Conservation (phyloP, 352 stramenopile species). For the Globisporangium cystogenes region DNA sequence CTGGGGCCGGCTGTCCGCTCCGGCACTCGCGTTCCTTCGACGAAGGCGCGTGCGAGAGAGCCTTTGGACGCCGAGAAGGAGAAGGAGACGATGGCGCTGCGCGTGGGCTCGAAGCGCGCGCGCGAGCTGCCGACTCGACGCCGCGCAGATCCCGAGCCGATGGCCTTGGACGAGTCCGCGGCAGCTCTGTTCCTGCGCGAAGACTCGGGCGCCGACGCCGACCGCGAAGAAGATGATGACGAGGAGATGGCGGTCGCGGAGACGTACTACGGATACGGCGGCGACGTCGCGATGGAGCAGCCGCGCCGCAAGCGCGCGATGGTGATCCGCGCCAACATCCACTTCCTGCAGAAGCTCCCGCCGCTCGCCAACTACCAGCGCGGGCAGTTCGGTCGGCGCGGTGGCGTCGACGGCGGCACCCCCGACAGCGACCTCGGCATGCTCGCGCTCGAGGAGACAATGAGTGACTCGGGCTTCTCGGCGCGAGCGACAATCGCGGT, state of each 20-base stretch:
- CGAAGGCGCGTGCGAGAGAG: no score
- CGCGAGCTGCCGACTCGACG: constrained; percentile 1
- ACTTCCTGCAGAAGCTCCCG: constrained; percentile 65
- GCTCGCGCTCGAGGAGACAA: constrained; percentile 53
- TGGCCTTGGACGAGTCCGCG: constrained; percentile 11
- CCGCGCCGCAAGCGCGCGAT: constrained; percentile 49
- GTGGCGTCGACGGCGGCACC: constrained; percentile 52
- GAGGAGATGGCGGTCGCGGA: constrained; percentile 1
- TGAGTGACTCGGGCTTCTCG: constrained; percentile 70
- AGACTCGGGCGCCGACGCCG: constrained; percentile 9
- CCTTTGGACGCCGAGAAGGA: no score
- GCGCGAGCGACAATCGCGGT: constrained; percentile 22
- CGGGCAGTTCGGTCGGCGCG: constrained; percentile 45
- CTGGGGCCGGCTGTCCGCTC: no score
- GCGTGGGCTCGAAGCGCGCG: constrained; percentile 16
- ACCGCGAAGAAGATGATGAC: constrained; percentile 15
- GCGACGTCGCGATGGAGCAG: constrained; percentile 10
- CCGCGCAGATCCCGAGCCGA: constrained; percentile 4
- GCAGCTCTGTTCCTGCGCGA: constrained; percentile 1
- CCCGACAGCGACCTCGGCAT: constrained; percentile 36
- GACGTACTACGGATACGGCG: constrained; percentile 7
- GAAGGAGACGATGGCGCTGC: constrained; percentile 13
- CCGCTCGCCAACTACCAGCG: constrained; percentile 56
- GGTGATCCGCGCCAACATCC: constrained; percentile 47
- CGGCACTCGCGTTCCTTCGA: no score